phyloP scores from a whole-genome alignment of 1,139 yeast species.

The Taphrina wiesneri region DNA sequence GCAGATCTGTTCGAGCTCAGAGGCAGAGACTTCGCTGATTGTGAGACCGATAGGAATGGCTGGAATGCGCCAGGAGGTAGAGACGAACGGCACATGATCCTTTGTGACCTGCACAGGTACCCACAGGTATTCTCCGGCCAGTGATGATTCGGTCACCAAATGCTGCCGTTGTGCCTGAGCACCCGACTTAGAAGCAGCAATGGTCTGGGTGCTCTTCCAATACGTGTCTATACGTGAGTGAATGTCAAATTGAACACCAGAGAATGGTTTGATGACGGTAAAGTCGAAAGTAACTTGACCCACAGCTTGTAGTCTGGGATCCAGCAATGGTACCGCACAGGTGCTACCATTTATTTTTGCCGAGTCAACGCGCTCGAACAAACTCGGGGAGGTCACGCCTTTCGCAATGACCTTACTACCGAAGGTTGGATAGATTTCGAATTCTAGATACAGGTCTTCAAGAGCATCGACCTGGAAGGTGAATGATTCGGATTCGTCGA shows the following conservation, averaged over 20 bases:
- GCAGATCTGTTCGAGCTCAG: constrained; percentile 4
- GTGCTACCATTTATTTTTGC: constrained; percentile 34
- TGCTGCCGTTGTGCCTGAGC: constrained; percentile 16
- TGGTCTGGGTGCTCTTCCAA: constrained; percentile 81
- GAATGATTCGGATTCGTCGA: constrained; percentile 69
- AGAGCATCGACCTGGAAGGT: constrained; percentile 85
- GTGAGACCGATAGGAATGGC: background rate
- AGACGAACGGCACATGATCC: constrained; percentile 84
- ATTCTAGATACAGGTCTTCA: constrained; percentile 75
- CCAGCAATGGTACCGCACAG: constrained; percentile 70
- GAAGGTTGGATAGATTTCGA: constrained; percentile 90
- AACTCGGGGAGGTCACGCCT: constrained; percentile 67
- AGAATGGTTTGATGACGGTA: constrained; percentile 85
- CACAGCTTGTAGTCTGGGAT: constrained; percentile 73
- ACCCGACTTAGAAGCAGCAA: constrained; percentile 5
- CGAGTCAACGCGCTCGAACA: constrained; percentile 49
- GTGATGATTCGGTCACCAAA: constrained; percentile 85
- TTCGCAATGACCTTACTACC: constrained; percentile 92
- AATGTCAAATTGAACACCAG: constrained; percentile 78
- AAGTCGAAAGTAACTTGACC: constrained; percentile 78
- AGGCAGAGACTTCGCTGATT: constrained; percentile 5
- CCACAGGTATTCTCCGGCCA: constrained; percentile 76
- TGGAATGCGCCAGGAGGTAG: constrained; percentile 50
- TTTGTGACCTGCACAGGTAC: constrained; percentile 69
- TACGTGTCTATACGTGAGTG: constrained; percentile 77